Conservation (phyloP, 305 asterid genomes). For the Fraxinus angustifolia region DNA sequence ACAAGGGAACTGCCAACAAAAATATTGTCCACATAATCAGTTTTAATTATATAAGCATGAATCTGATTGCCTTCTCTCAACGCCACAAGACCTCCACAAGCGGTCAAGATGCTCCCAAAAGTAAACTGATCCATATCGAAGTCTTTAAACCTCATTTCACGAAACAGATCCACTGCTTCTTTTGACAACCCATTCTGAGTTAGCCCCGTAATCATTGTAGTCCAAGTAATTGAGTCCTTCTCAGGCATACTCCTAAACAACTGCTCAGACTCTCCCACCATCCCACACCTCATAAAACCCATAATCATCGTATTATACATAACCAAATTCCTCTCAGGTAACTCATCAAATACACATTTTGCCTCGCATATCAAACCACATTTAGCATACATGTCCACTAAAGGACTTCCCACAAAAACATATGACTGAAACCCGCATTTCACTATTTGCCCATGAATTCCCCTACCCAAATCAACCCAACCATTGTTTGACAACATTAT, state of each 20-base stretch:
- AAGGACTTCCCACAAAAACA: slow-evolving; percentile 77
- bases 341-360: slow-evolving; percentile 55
- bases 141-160: slow-evolving; percentile 58
- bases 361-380: slow-evolving; percentile 62
- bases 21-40: slow-evolving; percentile 51
- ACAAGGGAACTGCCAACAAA: slow-evolving; percentile 88
- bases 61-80: slow-evolving; percentile 67
- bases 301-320: slow-evolving; percentile 75
- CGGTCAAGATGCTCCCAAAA: slow-evolving; percentile 77
- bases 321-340: slow-evolving; percentile 75
- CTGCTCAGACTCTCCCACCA: slow-evolving; percentile 51
- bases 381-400: slow-evolving; percentile 87
- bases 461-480: slow-evolving; percentile 57
- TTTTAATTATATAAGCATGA: slow-evolving; percentile 62
- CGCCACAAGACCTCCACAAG: slow-evolving; percentile 72
- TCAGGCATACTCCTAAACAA: slow-evolving; percentile 59
- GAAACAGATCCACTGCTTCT: slow-evolving; percentile 51
- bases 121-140: slow-evolving; percentile 78
- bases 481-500: slow-evolving; percentile 58
- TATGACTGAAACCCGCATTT: slow-evolving; percentile 67
- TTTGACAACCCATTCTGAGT: slow-evolving; percentile 51
- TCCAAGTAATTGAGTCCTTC: slow-evolving; percentile 86
- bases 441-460: slow-evolving; percentile 71
- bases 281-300: slow-evolving; percentile 73
- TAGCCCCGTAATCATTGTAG: slow-evolving; percentile 78